Base-by-base conservation (phyloP, 345 rosid species). In the Corchorus capsularis region DNA sequence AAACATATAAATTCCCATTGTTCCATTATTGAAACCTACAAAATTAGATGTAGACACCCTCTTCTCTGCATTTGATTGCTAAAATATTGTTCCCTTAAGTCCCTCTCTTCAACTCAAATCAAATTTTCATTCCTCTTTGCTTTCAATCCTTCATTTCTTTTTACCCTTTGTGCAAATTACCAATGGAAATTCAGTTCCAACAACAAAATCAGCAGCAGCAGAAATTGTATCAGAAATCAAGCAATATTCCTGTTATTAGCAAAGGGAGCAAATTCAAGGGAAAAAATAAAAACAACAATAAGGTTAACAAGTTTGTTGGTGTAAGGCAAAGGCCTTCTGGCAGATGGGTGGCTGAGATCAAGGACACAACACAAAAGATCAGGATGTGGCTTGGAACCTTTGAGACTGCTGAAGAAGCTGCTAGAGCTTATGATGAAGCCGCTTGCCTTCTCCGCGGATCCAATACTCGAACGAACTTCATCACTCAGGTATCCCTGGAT, bases 321-420 rank as follows among this genome's bases (percentile, higher is more conserved):
- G 93, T 91, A 60, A 83, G 95, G 39, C 93, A 91, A 81, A 85
- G 95, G 82, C 91, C 91, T 69, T 91, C 95, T 0, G 95, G 95
- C n/a, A 85, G 90, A 83, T 91, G 95, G 95, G 90, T 91, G 3
- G 94, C 94, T 13, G 94, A 91, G 83, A 91, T 91, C 84, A 91
- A 91, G 74, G 94, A 89, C 89, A 91, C 94, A 32, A 86, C 93
- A 15, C 85, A 91, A 39, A 91, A 91, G 83, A 89, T 87, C 52
- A 84, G 95, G 82, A 83, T 91, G 90, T 91, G 95, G 95, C 91
- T 91, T 63, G 95, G 95, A 46, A 91, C 95, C 62, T 91, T 86
- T 52, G 91, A 85, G 80, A 89, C 93, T 4, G 95, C 95, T 0
- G 93, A 91, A 77, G 93, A 88, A 71, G 96, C 93, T 70, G 96